Base-by-base conservation (phyloP, 2,329 filamentous ascomycete species). In the Penicillium sp. region DNA sequence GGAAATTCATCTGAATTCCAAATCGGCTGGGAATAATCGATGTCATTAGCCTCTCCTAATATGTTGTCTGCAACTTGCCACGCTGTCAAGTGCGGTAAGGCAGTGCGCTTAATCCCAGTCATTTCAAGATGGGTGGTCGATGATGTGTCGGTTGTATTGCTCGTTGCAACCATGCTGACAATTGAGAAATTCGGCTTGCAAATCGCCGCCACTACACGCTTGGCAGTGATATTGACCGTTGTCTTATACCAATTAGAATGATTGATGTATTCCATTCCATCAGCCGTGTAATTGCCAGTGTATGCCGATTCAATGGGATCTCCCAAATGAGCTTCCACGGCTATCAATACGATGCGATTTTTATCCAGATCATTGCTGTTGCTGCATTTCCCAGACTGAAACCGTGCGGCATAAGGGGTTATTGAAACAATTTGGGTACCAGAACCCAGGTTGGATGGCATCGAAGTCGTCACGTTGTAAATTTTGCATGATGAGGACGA, bases 401-500 rank as follows among this genome's bases (percentile, higher is more conserved):
- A 19, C 1, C 26, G n/a, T 11, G 27, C 46, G 21, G 26, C 27
- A 33, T 21, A 48, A 10, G 27, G 13, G 8, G 29, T 33, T 21
- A 14, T 33, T 22, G 13, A 3, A 21, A 5, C 3, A 4, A 29
- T 10, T 19, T 33, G 9, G 14, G 31, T 2, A 11, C n/a, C 46
- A 9, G n/a, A 3, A 6, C 3, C 46, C 7, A n/a, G 27, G 7
- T 33, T 19, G 5, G 19, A 11, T 21, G 29, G 16, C 8, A 27
- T 26, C 14, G 21, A 22, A 45, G n/a, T 29, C 1, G 48, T 13
- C 3, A 39, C 21, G 7, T 57, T 52, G 43, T 24, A n/a, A 29
- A 59, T 49, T 11, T 14, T 52, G 50, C 57, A 59, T 8, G 57
- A 45, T 13, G 50, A 13, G 6, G 57, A 37, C 16, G 11, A 39